Evolutionary conservation across 1,284 basidiomycete genomes (phyloP).

Genomic region (Puccinia horiana): DNA sequence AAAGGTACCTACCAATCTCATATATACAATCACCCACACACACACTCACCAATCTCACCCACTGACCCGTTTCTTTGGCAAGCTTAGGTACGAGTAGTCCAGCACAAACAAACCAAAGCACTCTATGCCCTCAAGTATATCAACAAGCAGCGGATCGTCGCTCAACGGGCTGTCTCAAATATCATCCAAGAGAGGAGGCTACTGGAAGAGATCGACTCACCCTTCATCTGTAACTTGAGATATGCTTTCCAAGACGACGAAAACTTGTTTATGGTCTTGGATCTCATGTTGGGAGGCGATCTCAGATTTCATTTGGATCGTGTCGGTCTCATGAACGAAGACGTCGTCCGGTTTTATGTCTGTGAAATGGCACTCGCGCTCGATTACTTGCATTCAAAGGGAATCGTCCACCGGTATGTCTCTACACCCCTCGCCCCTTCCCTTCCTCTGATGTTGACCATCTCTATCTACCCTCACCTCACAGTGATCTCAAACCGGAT

Average conservation of each 20-base stretch:
- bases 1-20: conserved; percentile 67
- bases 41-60: background rate
- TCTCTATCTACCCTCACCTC: conserved; percentile 20
- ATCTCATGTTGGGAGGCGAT: conserved; percentile 94
- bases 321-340: conserved; percentile 73
- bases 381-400: conserved; percentile 83
- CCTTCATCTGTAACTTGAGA: conserved; percentile 88
- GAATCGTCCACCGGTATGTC: conserved; percentile 86
- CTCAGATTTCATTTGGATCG: conserved; percentile 89
- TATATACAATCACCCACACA: background rate
- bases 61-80: conserved; percentile 8
- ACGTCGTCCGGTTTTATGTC: conserved; percentile 82
- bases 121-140: conserved; percentile 98
- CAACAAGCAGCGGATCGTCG: conserved; percentile 79
- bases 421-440: too few relatives aligned
- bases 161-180: conserved; percentile 96
- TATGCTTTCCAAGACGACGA: conserved; percentile 98
- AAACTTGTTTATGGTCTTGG: conserved; percentile 95
- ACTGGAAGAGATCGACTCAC: conserved; percentile 84
- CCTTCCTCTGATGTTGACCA: background rate
- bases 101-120: conserved; percentile 89
- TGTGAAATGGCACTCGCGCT: conserved; percentile 83
- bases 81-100: conserved; percentile 45
- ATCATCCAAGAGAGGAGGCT: conserved; percentile 91
- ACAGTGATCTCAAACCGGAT: conserved; percentile 91